Conservation (phyloP, 768 basidiomycete species). For the Leccinum uliginosum region DNA sequence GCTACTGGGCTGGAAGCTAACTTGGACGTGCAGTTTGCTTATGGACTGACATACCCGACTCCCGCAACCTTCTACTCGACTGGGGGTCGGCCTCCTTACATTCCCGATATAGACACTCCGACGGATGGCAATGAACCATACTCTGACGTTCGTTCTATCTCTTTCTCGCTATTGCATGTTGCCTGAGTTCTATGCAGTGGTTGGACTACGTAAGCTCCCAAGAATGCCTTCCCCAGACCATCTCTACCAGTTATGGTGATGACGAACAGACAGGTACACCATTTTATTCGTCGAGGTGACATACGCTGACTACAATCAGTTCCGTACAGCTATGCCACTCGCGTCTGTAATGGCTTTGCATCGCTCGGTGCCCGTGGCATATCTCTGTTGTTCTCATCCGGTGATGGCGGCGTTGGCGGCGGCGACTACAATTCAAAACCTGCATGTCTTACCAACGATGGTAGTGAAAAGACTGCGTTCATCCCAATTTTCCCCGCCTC, state of each 20-base stretch:
- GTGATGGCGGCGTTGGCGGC: conserved; percentile 69
- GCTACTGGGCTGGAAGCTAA: conserved; percentile 62
- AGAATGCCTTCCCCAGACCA: conserved; percentile 47
- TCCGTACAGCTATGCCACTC: conserved; percentile 49
- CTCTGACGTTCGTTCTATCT: conserved; percentile 29
- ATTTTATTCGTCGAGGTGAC: neutral
- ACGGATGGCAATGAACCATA: conserved; percentile 50
- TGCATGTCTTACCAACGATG: conserved; percentile 56
- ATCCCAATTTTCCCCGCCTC: conserved; percentile 57
- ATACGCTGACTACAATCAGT: conserved; percentile 33
- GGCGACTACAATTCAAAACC: conserved; percentile 38
- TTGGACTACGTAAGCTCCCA: conserved; percentile 50
- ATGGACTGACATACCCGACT: conserved; percentile 62
- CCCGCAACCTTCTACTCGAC: conserved; percentile 60
- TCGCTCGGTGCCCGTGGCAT: conserved; percentile 65
- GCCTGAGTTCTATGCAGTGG: conserved; percentile 40
- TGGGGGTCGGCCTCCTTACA: conserved; percentile 56
- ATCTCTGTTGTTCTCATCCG: conserved; percentile 60
- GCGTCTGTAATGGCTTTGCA: conserved; percentile 58
- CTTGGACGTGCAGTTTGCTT: conserved; percentile 64
- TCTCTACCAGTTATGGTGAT: conserved; percentile 72
- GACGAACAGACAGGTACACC: conserved; percentile 60
- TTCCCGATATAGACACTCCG: conserved; percentile 39
- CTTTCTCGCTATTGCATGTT: conserved; percentile 18
- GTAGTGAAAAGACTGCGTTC: conserved; percentile 51